phyloP scores from a whole-genome alignment of 2,329 filamentous ascomycete genomes.

The Venturia carpophila region DNA sequence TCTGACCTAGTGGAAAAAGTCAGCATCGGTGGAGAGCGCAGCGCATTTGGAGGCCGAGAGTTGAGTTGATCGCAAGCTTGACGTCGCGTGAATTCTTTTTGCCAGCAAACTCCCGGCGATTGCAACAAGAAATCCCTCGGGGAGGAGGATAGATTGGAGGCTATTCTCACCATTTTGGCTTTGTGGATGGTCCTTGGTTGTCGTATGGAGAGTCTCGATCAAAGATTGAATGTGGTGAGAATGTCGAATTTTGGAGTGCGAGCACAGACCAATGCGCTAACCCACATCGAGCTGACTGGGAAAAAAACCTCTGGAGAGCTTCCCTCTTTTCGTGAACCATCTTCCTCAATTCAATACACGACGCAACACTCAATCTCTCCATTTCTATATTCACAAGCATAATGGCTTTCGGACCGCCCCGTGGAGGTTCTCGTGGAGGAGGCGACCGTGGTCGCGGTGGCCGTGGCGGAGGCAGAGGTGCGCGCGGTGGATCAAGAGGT shows the following conservation, averaged over 20 bases:
- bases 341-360: background rate
- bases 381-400: background rate
- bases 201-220: background rate
- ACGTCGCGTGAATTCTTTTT: background rate
- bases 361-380: background rate
- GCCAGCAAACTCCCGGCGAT: background rate
- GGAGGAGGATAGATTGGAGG: background rate
- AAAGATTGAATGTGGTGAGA: background rate
- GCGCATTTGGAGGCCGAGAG: background rate
- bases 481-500: constrained; percentile 10
- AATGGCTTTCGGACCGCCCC: constrained; percentile 9
- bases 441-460: constrained; percentile 22
- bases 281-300: background rate
- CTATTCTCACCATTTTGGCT: constrained; percentile 1
- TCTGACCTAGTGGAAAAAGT: constrained; percentile 54
- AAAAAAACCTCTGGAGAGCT: background rate
- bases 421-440: constrained; percentile 16
- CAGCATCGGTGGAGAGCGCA: background rate
- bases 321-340: background rate
- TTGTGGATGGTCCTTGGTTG: background rate
- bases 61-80: background rate
- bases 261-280: too few species aligned
- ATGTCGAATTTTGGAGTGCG: too few species aligned
- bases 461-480: constrained; percentile 22
- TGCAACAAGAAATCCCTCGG: background rate